A percentile compares a stretch with the other conserved stretches of the same genome.
phyloP scores from a whole-genome alignment of 2,329 filamentous ascomycete species.

The Trichoderma polysporum region DNA sequence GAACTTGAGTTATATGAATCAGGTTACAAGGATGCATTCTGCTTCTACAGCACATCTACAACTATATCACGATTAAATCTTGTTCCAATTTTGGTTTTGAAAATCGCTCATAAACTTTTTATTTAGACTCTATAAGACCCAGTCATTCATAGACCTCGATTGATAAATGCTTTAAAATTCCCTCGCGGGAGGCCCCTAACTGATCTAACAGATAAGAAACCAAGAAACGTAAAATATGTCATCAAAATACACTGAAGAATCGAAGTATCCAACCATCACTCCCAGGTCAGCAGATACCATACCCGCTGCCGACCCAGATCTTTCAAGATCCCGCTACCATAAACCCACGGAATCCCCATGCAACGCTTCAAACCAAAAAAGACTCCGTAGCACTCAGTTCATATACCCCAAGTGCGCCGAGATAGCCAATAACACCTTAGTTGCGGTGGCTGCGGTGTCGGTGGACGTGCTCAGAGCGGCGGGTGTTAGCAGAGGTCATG shows the following conservation, averaged over 20 bases:
- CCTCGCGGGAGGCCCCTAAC: background rate
- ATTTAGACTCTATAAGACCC: conserved; percentile 20
- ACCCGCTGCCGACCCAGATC: background rate
- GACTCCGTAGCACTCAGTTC: background rate
- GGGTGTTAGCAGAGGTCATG: conserved; percentile 30
- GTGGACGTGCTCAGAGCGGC: conserved; percentile 38
- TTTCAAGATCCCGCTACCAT: background rate
- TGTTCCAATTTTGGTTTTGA: background rate
- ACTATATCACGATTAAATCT: background rate
- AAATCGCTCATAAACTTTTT: conserved; percentile 8
- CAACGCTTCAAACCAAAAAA: conserved; percentile 11
- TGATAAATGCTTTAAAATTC: conserved; percentile 10
- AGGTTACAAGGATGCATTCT: no score
- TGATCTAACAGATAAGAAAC: conserved; percentile 3
- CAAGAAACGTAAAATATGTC: conserved; percentile 15
- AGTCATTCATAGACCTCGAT: conserved; percentile 20
- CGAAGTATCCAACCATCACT: conserved; percentile 19
- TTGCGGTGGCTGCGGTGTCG: conserved; percentile 36
- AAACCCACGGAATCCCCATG: background rate
- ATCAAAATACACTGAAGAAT: conserved; percentile 22
- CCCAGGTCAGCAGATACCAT: conserved; percentile 20
- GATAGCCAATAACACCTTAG: conserved; percentile 23
- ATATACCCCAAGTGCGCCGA: background rate
- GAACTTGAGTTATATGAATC: no score
- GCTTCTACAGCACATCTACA: no score